phyloP scores from a whole-genome alignment of 371 early-diverging fungal genomes.

The Saksenaea oblongispora region DNA sequence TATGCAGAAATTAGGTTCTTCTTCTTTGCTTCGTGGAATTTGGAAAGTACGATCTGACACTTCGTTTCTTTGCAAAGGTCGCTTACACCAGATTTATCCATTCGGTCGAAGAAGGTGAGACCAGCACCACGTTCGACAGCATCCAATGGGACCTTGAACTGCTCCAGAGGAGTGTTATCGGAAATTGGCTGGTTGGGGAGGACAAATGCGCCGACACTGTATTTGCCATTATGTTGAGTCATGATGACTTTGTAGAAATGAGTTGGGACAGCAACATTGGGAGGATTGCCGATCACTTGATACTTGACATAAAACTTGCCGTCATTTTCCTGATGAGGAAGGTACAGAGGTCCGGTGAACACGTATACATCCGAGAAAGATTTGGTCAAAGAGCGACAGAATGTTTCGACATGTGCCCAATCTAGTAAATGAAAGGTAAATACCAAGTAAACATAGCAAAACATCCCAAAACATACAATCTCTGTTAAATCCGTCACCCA shows the following conservation, averaged over 20 bases:
- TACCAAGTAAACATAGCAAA: background rate
- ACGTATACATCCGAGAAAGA: conserved; percentile 75
- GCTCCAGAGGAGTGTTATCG: conserved; percentile 63
- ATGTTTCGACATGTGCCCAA: conserved; percentile 81
- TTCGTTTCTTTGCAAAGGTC: conserved; percentile 52
- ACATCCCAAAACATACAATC: conserved; percentile 51
- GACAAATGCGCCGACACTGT: conserved; percentile 77
- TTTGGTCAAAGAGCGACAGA: conserved; percentile 68
- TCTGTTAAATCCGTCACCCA: conserved; percentile 82
- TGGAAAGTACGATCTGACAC: conserved; percentile 47
- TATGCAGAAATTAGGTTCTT: conserved; percentile 13
- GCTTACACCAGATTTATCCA: conserved; percentile 48
- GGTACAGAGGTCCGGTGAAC: conserved; percentile 79
- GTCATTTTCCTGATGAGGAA: conserved; percentile 70
- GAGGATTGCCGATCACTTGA: conserved; percentile 87
- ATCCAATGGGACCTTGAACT: conserved; percentile 77
- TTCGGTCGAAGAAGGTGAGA: conserved; percentile 72
- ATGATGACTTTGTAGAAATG: conserved; percentile 91
- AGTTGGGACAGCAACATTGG: conserved; percentile 91
- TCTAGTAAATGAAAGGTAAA: conserved; percentile 34
- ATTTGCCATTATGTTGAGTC: conserved; percentile 51
- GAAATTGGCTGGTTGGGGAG: conserved; percentile 83
- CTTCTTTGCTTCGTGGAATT: conserved; percentile 48
- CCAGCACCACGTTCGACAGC: conserved; percentile 80
- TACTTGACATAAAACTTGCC: conserved; percentile 82